These are phyloP conservation scores for Pichia sp. DNA, from an alignment of 1,139 yeast genomes.

Conservation along the genomic window DNA sequence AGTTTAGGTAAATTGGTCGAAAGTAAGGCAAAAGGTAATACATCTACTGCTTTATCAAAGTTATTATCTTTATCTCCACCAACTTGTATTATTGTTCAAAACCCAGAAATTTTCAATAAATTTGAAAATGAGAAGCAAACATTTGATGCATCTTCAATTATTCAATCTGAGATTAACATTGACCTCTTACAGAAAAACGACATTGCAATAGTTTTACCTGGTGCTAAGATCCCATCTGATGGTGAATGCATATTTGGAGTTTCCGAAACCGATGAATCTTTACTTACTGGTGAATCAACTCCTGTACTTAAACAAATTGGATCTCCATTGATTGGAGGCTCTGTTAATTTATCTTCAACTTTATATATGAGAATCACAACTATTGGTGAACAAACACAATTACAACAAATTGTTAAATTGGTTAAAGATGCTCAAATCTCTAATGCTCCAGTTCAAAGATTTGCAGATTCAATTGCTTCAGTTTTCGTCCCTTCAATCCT, in stretches of 20 bases:
- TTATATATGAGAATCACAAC: conserved; percentile 60
- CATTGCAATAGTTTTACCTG: conserved; percentile 72
- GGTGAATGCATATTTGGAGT: conserved; percentile 72
- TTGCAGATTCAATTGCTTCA: conserved; percentile 80
- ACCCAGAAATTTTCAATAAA: conserved; percentile 22
- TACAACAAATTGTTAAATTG: conserved; percentile 76
- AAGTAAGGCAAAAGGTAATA: conserved; percentile 87
- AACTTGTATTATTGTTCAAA: conserved; percentile 55
- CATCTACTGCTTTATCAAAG: conserved; percentile 79
- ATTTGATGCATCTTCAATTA: conserved; percentile 14
- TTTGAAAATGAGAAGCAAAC: conserved; percentile 2
- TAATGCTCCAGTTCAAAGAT: conserved; percentile 85
- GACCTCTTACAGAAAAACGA: conserved; percentile 76
- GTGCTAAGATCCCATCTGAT: conserved; percentile 87
- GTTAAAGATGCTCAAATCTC: conserved; percentile 86
- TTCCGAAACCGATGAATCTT: conserved; percentile 80
- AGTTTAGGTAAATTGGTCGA: conserved; percentile 87
- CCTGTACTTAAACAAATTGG: conserved; percentile 61
- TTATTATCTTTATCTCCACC: conserved; percentile 78
- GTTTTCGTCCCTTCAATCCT: conserved; percentile 78
- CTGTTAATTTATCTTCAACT: conserved; percentile 74
- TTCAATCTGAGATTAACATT: conserved; percentile 41
- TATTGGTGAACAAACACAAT: conserved; percentile 78
- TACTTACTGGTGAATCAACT: conserved; percentile 82
- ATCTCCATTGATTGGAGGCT: conserved; percentile 76